Conservation (phyloP, 257 asterid genomes). For the Capsicum pubescens region DNA sequence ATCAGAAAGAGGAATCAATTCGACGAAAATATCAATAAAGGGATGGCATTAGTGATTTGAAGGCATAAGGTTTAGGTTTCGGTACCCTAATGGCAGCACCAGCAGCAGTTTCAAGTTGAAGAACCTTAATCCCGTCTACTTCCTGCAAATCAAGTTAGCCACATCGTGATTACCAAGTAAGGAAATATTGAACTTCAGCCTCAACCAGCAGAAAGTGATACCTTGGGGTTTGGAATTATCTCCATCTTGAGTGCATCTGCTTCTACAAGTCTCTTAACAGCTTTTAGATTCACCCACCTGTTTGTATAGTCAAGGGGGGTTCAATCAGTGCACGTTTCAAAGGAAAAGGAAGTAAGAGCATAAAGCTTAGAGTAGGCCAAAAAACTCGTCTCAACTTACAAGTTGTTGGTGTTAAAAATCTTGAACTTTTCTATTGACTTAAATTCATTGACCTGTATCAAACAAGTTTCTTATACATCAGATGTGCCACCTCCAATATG, state of each 20-base stretch:
- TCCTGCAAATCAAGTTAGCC: conserved; percentile 52
- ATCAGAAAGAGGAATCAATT: background rate
- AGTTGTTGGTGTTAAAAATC: conserved; percentile 96
- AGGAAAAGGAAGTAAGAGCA: background rate
- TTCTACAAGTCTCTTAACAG: conserved; percentile 83
- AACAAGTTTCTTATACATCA: conserved; percentile 30
- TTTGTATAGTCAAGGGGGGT: conserved; percentile 32
- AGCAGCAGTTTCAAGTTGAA: conserved; percentile 98
- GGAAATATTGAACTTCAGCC: background rate
- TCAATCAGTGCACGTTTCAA: background rate
- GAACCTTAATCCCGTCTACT: conserved; percentile 93
- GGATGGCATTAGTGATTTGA: background rate
- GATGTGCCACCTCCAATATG: background rate
- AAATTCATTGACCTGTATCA: conserved; percentile 80
- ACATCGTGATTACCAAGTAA: background rate
- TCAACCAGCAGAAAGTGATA: conserved; percentile 32
- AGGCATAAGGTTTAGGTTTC: background rate
- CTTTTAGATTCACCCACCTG: conserved; percentile 94
- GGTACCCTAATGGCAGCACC: conserved; percentile 98
- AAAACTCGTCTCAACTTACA: conserved; percentile 57
- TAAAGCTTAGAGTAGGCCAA: background rate
- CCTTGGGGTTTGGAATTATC: conserved; percentile 98
- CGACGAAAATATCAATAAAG: background rate
- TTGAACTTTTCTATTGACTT: conserved; percentile 98
- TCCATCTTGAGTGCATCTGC: conserved; percentile 89